Evolutionary conservation across 164 flowering plant species (phyloP).

Genomic region (Vitis rupestris): DNA sequence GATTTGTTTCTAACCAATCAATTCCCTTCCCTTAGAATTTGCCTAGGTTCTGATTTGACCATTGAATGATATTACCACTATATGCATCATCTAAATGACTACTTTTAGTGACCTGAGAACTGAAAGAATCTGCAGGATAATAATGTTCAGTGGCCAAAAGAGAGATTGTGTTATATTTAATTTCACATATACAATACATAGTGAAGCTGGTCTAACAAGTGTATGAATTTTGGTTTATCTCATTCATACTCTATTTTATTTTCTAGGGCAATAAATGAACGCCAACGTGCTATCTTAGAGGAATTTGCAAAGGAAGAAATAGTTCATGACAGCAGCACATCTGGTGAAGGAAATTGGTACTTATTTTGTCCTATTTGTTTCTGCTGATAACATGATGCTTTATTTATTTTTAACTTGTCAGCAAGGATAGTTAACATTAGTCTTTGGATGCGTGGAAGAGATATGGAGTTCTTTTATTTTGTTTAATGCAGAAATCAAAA

Average conservation of each 20-base stretch:
- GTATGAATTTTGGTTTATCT: not conserved
- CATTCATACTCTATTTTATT: not conserved
- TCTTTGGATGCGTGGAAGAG: not conserved
- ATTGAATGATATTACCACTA: no score
- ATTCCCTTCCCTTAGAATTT: no score
- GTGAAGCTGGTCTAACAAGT: not conserved
- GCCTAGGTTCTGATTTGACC: no score
- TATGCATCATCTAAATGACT: no score
- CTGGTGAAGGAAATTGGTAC: conserved; percentile 45
- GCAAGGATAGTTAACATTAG: not conserved
- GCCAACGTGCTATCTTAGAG: conserved; percentile 62
- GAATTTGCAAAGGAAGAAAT: conserved; percentile 63
- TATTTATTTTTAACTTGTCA: not conserved
- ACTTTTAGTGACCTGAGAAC: no score
- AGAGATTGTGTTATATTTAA: no score
- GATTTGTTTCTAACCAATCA: no score
- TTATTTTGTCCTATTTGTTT: conserved; percentile 1
- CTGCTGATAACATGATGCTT: conserved; percentile 5
- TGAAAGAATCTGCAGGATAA: no score
- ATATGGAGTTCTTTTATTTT: no score
- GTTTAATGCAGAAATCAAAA: no score
- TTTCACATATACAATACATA: no score
- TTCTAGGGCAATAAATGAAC: conserved; percentile 44
- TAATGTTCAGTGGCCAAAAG: no score
- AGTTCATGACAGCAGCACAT: conserved; percentile 23